phyloP scores from a whole-genome alignment of 2,329 filamentous ascomycete species.

The Fusarium temperatum region DNA sequence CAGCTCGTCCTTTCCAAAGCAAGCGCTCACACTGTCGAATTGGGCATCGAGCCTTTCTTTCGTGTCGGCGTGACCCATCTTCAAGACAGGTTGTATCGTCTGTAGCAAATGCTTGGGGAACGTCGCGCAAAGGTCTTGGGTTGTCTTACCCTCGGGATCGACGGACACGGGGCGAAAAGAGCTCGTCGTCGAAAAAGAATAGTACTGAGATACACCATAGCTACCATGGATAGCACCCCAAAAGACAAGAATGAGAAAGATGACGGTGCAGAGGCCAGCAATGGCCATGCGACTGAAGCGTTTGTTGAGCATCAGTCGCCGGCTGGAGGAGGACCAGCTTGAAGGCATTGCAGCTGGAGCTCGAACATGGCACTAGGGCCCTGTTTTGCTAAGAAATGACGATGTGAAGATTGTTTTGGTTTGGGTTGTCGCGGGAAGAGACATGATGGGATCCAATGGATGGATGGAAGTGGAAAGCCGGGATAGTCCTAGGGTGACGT shows the following conservation, averaged over 20 bases:
- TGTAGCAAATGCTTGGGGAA: conserved; percentile 46
- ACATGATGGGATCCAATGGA: conserved; percentile 9
- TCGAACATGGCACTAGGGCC: conserved; percentile 40
- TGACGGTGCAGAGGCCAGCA: conserved; percentile 32
- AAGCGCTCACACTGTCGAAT: conserved; percentile 62
- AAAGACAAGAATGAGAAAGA: conserved; percentile 39
- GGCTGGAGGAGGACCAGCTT: conserved; percentile 40
- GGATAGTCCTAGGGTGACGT: conserved; percentile 9
- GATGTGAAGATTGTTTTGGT: background rate
- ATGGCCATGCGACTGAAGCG: conserved; percentile 45
- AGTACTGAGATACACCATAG: conserved; percentile 40
- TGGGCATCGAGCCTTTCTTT: conserved; percentile 51
- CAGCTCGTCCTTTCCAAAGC: conserved; percentile 52
- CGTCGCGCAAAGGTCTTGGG: conserved; percentile 43
- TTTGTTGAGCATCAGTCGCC: conserved; percentile 45
- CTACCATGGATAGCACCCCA: conserved; percentile 38
- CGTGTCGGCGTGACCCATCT: conserved; percentile 46
- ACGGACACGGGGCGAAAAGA: conserved; percentile 44
- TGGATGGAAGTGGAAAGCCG: background rate
- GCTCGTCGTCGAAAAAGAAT: conserved; percentile 44
- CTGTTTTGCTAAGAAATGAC: background rate
- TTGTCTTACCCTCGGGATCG: conserved; percentile 38
- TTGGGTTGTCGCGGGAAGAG: conserved; percentile 2
- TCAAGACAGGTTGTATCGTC: conserved; percentile 46
- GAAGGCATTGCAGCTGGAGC: conserved; percentile 36